phyloP scores from a whole-genome alignment of 495 filamentous ascomycete genomes.

The Penicillium coprophilum region DNA sequence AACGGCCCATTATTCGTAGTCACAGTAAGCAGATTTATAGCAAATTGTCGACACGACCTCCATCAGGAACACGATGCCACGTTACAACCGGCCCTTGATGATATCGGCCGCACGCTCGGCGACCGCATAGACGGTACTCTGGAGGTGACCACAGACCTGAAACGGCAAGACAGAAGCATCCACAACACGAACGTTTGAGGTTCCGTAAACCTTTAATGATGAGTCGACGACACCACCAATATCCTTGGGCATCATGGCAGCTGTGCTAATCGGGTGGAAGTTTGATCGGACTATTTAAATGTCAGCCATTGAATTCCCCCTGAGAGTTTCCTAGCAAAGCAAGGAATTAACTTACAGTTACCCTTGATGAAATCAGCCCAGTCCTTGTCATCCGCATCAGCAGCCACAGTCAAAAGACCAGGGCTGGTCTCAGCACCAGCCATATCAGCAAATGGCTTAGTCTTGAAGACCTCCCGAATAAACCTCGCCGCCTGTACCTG shows the following conservation, averaged over 20 bases:
- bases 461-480: slow-evolving; percentile 29
- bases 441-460: slow-evolving; percentile 21
- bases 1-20: neutral
- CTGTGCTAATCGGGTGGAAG: slow-evolving; percentile 50
- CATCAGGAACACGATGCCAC: neutral
- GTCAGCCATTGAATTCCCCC: slow-evolving; percentile 2
- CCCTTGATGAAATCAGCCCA: slow-evolving; percentile 30
- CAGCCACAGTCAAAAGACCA: slow-evolving; percentile 19
- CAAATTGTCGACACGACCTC: neutral
- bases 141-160: slow-evolving; percentile 51
- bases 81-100: slow-evolving; percentile 39
- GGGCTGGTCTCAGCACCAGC: slow-evolving; percentile 22
- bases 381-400: slow-evolving; percentile 18
- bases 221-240: slow-evolving; percentile 51
- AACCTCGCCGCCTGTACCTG: slow-evolving; percentile 30
- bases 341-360: slow-evolving; percentile 27
- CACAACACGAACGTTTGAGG: slow-evolving; percentile 55
- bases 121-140: slow-evolving; percentile 55
- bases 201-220: slow-evolving; percentile 46
- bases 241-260: slow-evolving; percentile 56
- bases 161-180: slow-evolving; percentile 55
- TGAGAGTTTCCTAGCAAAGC: neutral
- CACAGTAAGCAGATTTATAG: neutral
- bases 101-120: slow-evolving; percentile 56
- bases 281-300: slow-evolving; percentile 32